Evolutionary conservation across 352 stramenopile species (phyloP), one percentile per base, ranked within the genome.

Genomic region (Vaucheria bursata): DNA sequence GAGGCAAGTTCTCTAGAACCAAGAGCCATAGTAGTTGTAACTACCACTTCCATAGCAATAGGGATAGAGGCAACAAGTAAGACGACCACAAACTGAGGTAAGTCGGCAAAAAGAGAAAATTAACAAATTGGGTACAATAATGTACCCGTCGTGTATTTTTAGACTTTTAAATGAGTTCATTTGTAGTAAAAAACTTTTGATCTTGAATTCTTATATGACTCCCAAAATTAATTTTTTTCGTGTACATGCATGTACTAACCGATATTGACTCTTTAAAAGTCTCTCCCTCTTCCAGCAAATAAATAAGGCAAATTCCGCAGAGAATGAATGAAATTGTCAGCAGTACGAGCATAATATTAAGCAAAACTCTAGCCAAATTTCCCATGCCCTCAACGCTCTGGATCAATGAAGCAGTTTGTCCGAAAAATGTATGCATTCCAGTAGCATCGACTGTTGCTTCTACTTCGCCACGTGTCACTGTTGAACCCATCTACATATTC

Each of bases 31-130:
- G 70, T 72, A 1, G 65, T 40, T n/a, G 65, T 72, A 34, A 72
- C 65, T 2, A 72, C 65, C 2, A 72, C 90, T 64, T 95, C 90
- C 87, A 97, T 95, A 32, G 92, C 91, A 40, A 98, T 91, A 37
- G 94, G 94, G 83, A 97, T 96, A 18, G 87, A 92, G 1, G 92
- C 90, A 5, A 97, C 88, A 18, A 97, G 86, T 37, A 97, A 85
- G 50, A 97, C 90, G 25, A 97, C 86, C 36, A 87, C 87, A 73
- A 96, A 94, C 53, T 68, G 53, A 7, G 12, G 12, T 12, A 25
- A 59, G 45, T 25, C 12, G 45, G 45, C 12, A 2, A 7, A 7
- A 2, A 68, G 2, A 68, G 53, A 2, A 68, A 7, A 68, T 7
- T 2, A 2, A 2, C 37, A 2, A 68, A 68, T 7, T 2, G 2